Evolutionary conservation across 257 asterid genomes (phyloP), one percentile per base, ranked within the genome.

Genomic region (Solanum sparsipilum): DNA sequence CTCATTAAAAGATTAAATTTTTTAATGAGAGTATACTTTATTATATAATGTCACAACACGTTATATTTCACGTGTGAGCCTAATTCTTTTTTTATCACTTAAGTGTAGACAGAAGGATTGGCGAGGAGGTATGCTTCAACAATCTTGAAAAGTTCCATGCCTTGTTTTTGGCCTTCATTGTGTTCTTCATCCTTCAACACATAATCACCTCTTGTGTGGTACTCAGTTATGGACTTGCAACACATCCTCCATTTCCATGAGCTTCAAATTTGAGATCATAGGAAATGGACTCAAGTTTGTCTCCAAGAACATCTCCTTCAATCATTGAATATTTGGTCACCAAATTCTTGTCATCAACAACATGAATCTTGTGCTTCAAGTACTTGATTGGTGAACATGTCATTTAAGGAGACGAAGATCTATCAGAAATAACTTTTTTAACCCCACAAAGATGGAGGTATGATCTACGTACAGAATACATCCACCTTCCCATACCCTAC

Each of bases 301-400:
- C 90, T 20, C 27, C 63, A 32, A 91, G 4, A 70, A 84, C 91
- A 85, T 88, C 94, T 0, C 94, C 94, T n/a, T 89, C 93, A 2
- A 92, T 35, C 1, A 90, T 73, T 68, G 91, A 90, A 70, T 92
- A 91, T 32, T 89, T 89, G 63, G 78, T 86, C 0, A 84, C 72
- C 58, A 91, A 89, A 23, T 89, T 92, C 7, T 87, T 86, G 5
- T 35, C 79, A 88, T 91, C 94, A 46, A 90, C 1, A 10, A 52
- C 87, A 7, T 92, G 93, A 2, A 91, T 87, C 16, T 87, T 90
- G 31, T 92, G 90, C 88, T 92, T 93, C 25, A 84, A 60, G 35
- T 86, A 86, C 91, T 93, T 92, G 1, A 65, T 63, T 36, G 79
- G 92, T 6, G 86, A 87, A 13, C 91, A 88, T 90, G 74, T 25